A percentile compares a stretch with the other conserved stretches of the same genome.
Conservation (phyloP, 768 basidiomycete species). For the Saitozyma podzolica region DNA sequence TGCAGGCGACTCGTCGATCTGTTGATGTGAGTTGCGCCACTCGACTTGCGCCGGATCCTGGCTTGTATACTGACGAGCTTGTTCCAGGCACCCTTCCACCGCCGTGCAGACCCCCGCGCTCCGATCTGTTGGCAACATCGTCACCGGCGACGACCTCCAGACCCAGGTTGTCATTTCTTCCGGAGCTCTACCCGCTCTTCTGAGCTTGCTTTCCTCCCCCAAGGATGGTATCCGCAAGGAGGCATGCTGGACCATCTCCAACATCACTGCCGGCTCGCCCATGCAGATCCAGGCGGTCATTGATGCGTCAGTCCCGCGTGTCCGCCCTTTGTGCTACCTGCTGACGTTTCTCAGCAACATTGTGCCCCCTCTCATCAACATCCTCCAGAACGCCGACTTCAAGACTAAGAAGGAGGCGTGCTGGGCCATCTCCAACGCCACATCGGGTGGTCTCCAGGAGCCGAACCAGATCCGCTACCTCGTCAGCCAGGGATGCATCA, state of each 20-base stretch:
- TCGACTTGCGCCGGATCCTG: neutral
- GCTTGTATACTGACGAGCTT: no score
- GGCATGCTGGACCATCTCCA: conserved; percentile 99
- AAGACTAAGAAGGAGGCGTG: conserved; percentile 99
- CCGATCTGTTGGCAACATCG: conserved; percentile 97
- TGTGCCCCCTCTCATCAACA: conserved; percentile 96
- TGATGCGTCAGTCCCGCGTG: conserved; percentile 74
- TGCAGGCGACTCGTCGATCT: conserved; percentile 96
- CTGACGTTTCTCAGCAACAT: conserved; percentile 56
- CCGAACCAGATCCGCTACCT: conserved; percentile 97
- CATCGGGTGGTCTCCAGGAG: conserved; percentile 94
- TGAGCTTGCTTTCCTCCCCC: conserved; percentile 87
- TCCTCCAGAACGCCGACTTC: conserved; percentile 95
- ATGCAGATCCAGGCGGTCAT: conserved; percentile 96
- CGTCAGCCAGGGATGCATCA: conserved; percentile 96
- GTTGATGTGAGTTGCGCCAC: conserved; percentile 62
- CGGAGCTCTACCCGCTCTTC: conserved; percentile 90
- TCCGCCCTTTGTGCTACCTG: neutral
- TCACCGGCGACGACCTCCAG: conserved; percentile 98
- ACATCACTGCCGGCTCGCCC: conserved; percentile 94
- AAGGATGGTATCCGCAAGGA: conserved; percentile 99
- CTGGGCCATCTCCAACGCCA: conserved; percentile 99
- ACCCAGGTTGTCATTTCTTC: conserved; percentile 99
- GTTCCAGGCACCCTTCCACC: conserved; percentile 58
- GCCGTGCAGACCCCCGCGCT: conserved; percentile 98